Base-by-base conservation (phyloP, 192 early-diverging fungal species). In the Powellomyces hirtus region DNA sequence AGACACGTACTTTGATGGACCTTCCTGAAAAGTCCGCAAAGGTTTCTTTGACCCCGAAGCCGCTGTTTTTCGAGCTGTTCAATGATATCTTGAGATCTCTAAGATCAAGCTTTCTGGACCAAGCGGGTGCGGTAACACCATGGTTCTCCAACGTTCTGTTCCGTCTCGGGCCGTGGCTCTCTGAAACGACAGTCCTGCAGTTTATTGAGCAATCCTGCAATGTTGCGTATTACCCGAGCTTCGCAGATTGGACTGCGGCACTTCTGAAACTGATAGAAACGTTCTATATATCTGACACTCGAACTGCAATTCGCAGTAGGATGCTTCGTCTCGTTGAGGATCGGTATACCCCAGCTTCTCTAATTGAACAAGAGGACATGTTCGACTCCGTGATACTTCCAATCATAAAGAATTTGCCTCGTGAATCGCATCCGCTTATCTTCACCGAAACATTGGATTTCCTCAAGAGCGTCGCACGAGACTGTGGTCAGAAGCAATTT, bases 281-380 rank as follows among this genome's bases (percentile, higher is more conserved):
- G 30, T 49, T 61, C 13, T 70, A 8, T 22, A 33, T 70, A 34
- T 3, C 4, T 27, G 59, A 49, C 4, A 51, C 33, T 2, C 57
- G 60, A 1, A 2, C 10, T 3, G 14, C 14, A 14, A 22, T 51
- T 13, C 60, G 60, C 0, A 24, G 16, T 10, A 5, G 46, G 13
- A 38, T 53, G 8, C 35, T 49, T 6, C 60, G 36, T 26, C 50
- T 37, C 1, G 11, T 71, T n/a, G 10, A 33, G 26, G 20, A 63
- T 22, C 50, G 34, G 42, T 81, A 20, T 58, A 66, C n/a, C 37
- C 53, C 35, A 33, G 64, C 38, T 40, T 30, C 51, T 0, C 37
- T 59, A 26, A 24, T 66, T 1, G 70, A 75, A n/a, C 51, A 67
- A 20, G 58, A 46, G 4, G 46, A 64, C 22, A 30, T 75, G 16